Percentiles rank a stretch among this genome's conserved stretches.
Conservation (phyloP, 2,329 filamentous ascomycete genomes). For the Ophiostoma triangulosporum region DNA sequence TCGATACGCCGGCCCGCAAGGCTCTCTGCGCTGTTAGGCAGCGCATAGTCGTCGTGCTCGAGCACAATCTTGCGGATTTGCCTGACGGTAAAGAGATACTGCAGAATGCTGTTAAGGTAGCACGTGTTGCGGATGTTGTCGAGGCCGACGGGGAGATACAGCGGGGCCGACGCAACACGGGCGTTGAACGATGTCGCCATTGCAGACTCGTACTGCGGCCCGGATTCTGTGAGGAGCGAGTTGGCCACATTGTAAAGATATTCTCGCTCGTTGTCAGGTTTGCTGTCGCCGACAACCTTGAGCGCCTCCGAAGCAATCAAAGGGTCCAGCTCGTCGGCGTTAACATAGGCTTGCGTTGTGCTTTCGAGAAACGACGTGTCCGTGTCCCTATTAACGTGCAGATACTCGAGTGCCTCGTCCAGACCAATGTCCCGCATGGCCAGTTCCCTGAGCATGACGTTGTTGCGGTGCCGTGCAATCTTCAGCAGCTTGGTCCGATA, state of each 20-base stretch:
- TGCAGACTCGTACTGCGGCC: not conserved
- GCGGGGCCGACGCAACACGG: slow-evolving; percentile 23
- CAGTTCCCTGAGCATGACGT: slow-evolving; percentile 10
- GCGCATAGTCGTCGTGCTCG: slow-evolving; percentile 56
- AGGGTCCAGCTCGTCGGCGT: not conserved
- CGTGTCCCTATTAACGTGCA: not conserved
- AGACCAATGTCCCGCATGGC: slow-evolving; percentile 16
- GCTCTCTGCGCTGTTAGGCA: slow-evolving; percentile 50
- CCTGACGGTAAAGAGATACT: slow-evolving; percentile 85
- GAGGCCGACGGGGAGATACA: slow-evolving; percentile 62
- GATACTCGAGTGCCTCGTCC: slow-evolving; percentile 20
- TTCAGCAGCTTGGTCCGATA: slow-evolving; percentile 18
- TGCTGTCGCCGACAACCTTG: not conserved
- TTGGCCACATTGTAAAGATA: not conserved
- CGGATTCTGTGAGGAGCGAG: not conserved
- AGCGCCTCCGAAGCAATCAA: not conserved
- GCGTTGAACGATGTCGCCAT: not conserved
- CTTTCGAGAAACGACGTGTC: not conserved
- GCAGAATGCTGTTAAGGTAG: slow-evolving; percentile 90
- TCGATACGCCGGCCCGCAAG: slow-evolving; percentile 38
- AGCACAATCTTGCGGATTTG: slow-evolving; percentile 70
- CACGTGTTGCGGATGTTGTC: slow-evolving; percentile 96
- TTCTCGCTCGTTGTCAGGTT: not conserved
- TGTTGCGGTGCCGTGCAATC: slow-evolving; percentile 18
- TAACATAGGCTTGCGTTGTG: not conserved